Conservation (phyloP, 1,284 basidiomycete genomes). For the Uromyces viciae-fabae region DNA sequence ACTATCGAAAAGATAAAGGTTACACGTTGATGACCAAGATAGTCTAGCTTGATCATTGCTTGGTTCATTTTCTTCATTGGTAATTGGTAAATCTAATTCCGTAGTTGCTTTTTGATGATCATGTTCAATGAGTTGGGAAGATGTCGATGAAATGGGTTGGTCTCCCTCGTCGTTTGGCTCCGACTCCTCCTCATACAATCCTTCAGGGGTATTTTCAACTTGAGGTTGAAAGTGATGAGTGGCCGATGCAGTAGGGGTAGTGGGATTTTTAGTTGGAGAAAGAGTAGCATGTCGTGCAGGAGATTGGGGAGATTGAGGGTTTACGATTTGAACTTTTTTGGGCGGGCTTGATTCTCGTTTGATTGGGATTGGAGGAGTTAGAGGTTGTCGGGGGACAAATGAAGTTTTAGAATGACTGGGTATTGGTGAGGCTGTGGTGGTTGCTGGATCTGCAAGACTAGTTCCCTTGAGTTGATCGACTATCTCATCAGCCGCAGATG, state of each 20-base stretch:
- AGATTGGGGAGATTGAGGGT: background rate
- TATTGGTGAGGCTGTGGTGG: background rate
- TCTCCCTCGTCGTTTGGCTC: too few species aligned
- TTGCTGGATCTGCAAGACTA: background rate
- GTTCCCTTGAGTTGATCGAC: conserved; percentile 32
- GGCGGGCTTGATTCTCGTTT: background rate
- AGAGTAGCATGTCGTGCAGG: background rate
- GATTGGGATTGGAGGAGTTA: background rate
- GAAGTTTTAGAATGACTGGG: background rate
- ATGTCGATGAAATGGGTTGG: too few species aligned
- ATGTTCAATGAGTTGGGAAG: too few species aligned
- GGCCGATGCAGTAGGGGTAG: background rate
- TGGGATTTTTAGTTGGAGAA: background rate
- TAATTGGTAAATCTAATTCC: background rate
- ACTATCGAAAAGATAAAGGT: conserved; percentile 22
- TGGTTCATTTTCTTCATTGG: background rate
- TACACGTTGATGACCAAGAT: conserved; percentile 13
- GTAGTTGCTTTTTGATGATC: background rate
- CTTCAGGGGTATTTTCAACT: too few species aligned
- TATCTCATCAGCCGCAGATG: conserved; percentile 15
- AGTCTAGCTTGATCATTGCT: background rate
- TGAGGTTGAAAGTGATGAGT: too few species aligned
- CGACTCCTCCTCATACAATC: too few species aligned
- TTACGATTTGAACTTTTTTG: background rate
- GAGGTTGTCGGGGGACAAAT: background rate